Base-by-base conservation (phyloP, 179 eudicot genomes). In the Amaranthus tricolor region DNA sequence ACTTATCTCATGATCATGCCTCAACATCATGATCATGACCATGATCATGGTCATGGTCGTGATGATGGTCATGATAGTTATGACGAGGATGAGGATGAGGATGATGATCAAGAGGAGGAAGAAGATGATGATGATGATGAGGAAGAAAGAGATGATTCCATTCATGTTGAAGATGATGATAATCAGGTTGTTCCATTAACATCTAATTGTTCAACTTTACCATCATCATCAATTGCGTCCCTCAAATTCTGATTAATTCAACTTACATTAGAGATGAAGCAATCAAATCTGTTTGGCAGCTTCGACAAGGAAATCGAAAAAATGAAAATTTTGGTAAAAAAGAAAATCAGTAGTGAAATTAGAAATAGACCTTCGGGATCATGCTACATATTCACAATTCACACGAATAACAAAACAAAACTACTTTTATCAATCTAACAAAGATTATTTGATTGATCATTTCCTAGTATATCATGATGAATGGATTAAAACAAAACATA, bases 171-270 rank as follows among this genome's bases (percentile, higher is more conserved):
- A 3, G 55, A 48, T 17, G 55, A 66, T 6, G 9, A 19, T 50
- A 50, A 19, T 47, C 40, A 66, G 8, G 54, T 66, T 31, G 69
- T 66, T 24, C 52, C 69, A 9, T 66, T 66, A 24, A 66, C 69
- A 17, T n/a, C 58, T 15, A 7, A 54, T 54, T 54, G 16, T n/a
- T 54, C 24, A 17, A 16, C 61, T 16, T 19, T 57, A 14, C 21
- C 61, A 57, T 57, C 61, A 24, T 20, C 6, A 6, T 7, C 9
- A 1, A 31, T 31, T 31, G 40, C 3, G 40, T 31, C 40, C 40
- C 40, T 31, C 40, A 31, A 31, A 1, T 31, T 31, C 40, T 31
- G 2, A 31, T 31, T 3, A 31, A 31, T 31, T 2, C 40, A 31
- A 31, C 40, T 31, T 31, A 31, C 4, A 31, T 31, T 31, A 2